Evolutionary conservation across 2,329 filamentous ascomycete species (phyloP), one percentile per base, ranked within the genome.

Genomic region (Alternaria viburni): DNA sequence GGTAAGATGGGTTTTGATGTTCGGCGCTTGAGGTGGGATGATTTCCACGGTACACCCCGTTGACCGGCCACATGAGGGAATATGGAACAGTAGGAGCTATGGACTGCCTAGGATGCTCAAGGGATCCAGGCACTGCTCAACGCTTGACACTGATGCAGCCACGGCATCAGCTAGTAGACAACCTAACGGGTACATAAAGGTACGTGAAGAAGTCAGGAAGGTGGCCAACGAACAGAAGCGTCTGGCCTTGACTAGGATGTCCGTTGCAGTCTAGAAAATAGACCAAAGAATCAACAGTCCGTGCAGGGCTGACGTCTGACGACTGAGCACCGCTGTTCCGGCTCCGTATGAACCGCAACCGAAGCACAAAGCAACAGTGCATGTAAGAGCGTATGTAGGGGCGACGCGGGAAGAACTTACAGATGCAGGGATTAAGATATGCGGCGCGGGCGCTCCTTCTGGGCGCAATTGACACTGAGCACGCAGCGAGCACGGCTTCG

Each of bases 271-370:
- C 64, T 75, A 68, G 66, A 69, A 69, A 69, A 69, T 65, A 62
- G 73, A 69, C 71, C 74, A 78, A 73, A 74, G 72, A 77, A 74
- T 66, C 72, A 71, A 68, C 67, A 74, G 77, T 77, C 76, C 74
- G 75, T 79, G 76, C 77, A 79, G 76, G 74, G 71, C 74, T 78
- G 77, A 76, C 73, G 74, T 77, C 74, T 77, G 76, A 74, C 71
- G 75, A 77, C 73, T 74, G 69, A 76, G 70, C 72, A 74, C 71
- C 70, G 62, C 59, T 68, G 62, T 65, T 75, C 71, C 75, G 74
- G 77, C 71, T 73, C 69, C 70, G 74, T 70, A 67, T 74, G 69
- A 71, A 69, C 64, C 68, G 72, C 69, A 77, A 69, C 73, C 73
- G 76, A 75, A 72, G 71, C 68, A 62, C 51, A 65, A 62, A 58